phyloP scores from a whole-genome alignment of 176 grass and related monocot species.

The Tillandsia leiboldiana region DNA sequence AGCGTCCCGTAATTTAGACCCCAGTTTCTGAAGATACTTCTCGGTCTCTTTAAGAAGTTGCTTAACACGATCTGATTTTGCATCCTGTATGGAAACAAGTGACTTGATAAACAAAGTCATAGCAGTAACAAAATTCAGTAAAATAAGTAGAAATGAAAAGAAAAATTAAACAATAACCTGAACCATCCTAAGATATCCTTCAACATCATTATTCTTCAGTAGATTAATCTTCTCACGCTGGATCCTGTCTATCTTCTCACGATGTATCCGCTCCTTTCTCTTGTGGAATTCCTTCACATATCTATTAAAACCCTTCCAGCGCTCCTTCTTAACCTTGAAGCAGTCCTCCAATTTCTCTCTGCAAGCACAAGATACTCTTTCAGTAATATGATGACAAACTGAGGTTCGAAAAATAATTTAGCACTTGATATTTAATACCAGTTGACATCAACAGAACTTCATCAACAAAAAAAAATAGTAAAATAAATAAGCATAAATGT shows the following conservation, averaged over 20 bases:
- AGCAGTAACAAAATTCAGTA: conserved; percentile 1
- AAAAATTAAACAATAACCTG: conserved; percentile 41
- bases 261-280: conserved; percentile 84
- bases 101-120: neutral
- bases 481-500: conserved; percentile 5
- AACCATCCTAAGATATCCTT: conserved; percentile 99
- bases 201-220: conserved; percentile 99
- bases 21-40: conserved; percentile 94
- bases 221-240: conserved; percentile 97
- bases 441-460: neutral
- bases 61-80: conserved; percentile 97
- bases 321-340: conserved; percentile 89
- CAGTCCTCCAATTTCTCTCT: conserved; percentile 89
- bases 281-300: conserved; percentile 94
- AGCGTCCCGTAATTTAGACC: conserved; percentile 58
- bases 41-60: conserved; percentile 95
- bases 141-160: conserved; percentile 18
- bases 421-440: too few relatives aligned
- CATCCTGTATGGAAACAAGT: conserved; percentile 54
- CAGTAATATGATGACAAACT: conserved; percentile 11
- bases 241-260: conserved; percentile 93
- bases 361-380: conserved; percentile 2
- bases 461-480: neutral
- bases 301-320: conserved; percentile 81
- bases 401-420: neutral